Percentiles rank a stretch among this genome's conserved stretches.
Evolutionary conservation across 1,284 basidiomycete genomes (phyloP).

Genomic region (Cryptococcus jaspeensis): DNA sequence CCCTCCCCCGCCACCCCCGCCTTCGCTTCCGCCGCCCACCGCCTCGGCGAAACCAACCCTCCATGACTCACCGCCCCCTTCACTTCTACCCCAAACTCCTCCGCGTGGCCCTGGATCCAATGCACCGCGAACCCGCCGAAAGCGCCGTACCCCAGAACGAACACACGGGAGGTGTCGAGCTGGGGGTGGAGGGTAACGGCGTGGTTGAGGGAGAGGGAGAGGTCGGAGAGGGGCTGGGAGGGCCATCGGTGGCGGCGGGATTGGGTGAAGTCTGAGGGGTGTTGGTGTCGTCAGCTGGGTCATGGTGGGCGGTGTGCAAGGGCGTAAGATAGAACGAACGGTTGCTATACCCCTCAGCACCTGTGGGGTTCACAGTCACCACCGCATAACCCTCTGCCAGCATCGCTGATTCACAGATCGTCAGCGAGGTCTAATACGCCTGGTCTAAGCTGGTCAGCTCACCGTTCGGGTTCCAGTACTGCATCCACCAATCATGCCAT

Average conservation of each 20-base stretch:
- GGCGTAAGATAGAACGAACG: constrained; percentile 7
- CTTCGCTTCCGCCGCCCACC: no score
- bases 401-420: no score
- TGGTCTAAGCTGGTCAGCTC: no score
- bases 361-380: constrained; percentile 14
- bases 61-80: no score
- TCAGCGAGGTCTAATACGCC: no score
- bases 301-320: no score
- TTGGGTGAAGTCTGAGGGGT: constrained; percentile 9
- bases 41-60: no score
- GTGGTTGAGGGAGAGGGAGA: constrained; percentile 5
- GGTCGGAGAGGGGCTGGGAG: constrained; percentile 11
- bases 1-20: no score
- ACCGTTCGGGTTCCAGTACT: constrained; percentile 8
- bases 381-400: constrained; percentile 5
- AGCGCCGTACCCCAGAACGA: constrained; percentile 9
- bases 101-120: constrained; percentile 7
- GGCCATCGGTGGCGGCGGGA: constrained; percentile 10
- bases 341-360: constrained; percentile 11
- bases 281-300: no score
- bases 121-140: constrained; percentile 15
- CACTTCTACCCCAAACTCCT: no score
- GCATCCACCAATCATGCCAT: constrained; percentile 17
- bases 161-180: constrained; percentile 1
- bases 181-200: background rate